phyloP scores from a whole-genome alignment of 2,329 filamentous ascomycete genomes.

The Sporothrix sp. region DNA sequence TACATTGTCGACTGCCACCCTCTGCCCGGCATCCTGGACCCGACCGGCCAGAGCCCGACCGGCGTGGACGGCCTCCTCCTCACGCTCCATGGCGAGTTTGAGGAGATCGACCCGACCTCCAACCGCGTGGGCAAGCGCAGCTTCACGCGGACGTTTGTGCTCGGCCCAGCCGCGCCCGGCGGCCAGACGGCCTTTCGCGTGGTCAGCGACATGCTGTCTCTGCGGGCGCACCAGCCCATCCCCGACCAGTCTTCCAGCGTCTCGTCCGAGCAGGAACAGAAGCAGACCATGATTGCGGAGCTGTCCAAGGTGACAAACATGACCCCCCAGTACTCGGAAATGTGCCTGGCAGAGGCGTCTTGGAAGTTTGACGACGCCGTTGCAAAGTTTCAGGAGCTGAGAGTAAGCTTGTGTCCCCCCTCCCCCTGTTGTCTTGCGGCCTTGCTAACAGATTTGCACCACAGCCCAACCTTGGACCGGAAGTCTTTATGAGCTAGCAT shows the following conservation, averaged over 20 bases:
- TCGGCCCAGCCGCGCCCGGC: slow-evolving; percentile 62
- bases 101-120: slow-evolving; percentile 55
- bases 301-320: slow-evolving; percentile 71
- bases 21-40: slow-evolving; percentile 61
- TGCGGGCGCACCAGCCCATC: slow-evolving; percentile 54
- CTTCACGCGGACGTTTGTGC: slow-evolving; percentile 71
- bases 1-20: slow-evolving; percentile 79
- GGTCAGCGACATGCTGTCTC: slow-evolving; percentile 66
- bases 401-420: slow-evolving; percentile 39
- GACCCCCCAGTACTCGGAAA: slow-evolving; percentile 65
- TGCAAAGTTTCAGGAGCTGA: slow-evolving; percentile 64
- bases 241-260: slow-evolving; percentile 29
- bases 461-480: slow-evolving; percentile 16
- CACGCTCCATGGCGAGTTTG: slow-evolving; percentile 73
- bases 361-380: slow-evolving; percentile 75
- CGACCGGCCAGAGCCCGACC: slow-evolving; percentile 47
- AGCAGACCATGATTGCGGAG: slow-evolving; percentile 63
- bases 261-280: slow-evolving; percentile 30
- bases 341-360: slow-evolving; percentile 68
- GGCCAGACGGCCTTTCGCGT: slow-evolving; percentile 56
- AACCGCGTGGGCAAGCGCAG: slow-evolving; percentile 56
- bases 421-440: not conserved
- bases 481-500: slow-evolving; percentile 14
- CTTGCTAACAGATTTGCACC: slow-evolving; percentile 3
- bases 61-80: slow-evolving; percentile 73